Percentiles rank a stretch among this genome's conserved stretches.
Conservation (phyloP, 345 rosid species). For the Cardamine chenopodiifolia region DNA sequence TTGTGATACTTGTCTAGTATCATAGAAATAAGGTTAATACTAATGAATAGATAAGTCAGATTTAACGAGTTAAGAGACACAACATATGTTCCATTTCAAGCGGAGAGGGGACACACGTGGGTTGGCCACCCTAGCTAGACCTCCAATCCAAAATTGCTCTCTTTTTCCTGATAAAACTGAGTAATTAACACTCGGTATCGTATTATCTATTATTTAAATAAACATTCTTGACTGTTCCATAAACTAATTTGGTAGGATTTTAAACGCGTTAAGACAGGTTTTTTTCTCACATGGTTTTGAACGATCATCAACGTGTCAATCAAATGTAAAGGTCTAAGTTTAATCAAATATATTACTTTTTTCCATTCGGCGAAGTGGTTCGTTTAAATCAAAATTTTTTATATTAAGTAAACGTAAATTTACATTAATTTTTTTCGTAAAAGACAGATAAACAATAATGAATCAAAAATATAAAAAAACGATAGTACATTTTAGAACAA, state of each 20-base stretch:
- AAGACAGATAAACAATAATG: background rate
- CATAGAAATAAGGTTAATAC: background rate
- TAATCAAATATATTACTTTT: background rate
- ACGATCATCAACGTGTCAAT: too few relatives aligned
- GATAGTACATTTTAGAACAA: too few relatives aligned
- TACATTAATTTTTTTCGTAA: background rate
- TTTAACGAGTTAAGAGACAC: slow-evolving; percentile 36
- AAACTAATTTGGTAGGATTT: slow-evolving; percentile 27
- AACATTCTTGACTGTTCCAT: slow-evolving; percentile 23
- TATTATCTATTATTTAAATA: slow-evolving; percentile 11
- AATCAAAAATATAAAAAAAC: background rate
- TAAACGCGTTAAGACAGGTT: slow-evolving; percentile 39
- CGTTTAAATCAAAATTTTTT: background rate
- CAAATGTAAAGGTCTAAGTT: background rate
- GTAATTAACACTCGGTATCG: slow-evolving; percentile 1
- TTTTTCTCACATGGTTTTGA: slow-evolving; percentile 35
- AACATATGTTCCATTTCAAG: slow-evolving; percentile 44
- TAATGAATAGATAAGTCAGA: slow-evolving; percentile 3
- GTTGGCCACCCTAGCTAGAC: slow-evolving; percentile 39
- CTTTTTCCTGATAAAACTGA: background rate
- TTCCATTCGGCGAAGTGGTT: background rate
- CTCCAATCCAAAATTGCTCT: slow-evolving; percentile 31
- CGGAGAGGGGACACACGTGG: slow-evolving; percentile 50
- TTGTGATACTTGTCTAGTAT: background rate
- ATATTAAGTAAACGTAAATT: background rate